Evolutionary conservation across 2,329 filamentous ascomycete genomes (phyloP).

Genomic region (Ophiocordyceps camponoti-leonardi): DNA sequence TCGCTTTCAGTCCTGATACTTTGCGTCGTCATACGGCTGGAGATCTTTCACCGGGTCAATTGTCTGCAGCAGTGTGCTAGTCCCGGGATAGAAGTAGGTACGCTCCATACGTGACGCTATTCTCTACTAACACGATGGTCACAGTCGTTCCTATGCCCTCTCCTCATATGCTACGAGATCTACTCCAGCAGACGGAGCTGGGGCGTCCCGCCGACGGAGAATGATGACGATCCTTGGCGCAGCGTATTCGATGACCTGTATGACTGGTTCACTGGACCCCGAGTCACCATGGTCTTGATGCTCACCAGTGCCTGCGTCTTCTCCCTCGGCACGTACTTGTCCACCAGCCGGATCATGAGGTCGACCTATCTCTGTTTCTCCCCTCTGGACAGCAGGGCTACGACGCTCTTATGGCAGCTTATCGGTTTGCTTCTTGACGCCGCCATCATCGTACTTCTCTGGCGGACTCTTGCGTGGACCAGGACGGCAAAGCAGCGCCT

Average conservation of each 20-base stretch:
- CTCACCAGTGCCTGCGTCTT: slow-evolving; percentile 20
- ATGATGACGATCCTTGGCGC: slow-evolving; percentile 29
- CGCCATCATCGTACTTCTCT: slow-evolving; percentile 26
- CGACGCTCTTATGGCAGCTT: slow-evolving; percentile 23
- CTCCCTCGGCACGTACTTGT: slow-evolving; percentile 23
- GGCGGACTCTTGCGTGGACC: slow-evolving; percentile 34
- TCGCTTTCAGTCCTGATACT: slow-evolving; percentile 25
- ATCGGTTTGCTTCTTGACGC: slow-evolving; percentile 28
- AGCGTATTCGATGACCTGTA: slow-evolving; percentile 28
- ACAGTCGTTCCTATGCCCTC: slow-evolving; percentile 28
- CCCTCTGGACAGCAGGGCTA: slow-evolving; percentile 18
- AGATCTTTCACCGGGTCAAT: slow-evolving; percentile 27
- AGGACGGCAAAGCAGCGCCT: slow-evolving; percentile 28
- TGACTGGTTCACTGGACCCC: slow-evolving; percentile 27
- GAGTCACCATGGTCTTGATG: slow-evolving; percentile 16
- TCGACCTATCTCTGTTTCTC: slow-evolving; percentile 36
- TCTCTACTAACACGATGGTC: not conserved
- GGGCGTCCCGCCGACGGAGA: slow-evolving; percentile 12
- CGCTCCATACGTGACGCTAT: too few species aligned
- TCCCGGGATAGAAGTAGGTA: slow-evolving; percentile 28
- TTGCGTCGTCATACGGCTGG: slow-evolving; percentile 28
- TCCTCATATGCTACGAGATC: slow-evolving; percentile 27
- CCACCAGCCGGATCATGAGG: slow-evolving; percentile 17
- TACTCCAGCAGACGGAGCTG: slow-evolving; percentile 17
- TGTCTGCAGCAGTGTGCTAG: slow-evolving; percentile 31